Conservation (phyloP, 2,329 filamentous ascomycete genomes). For the Diaporthe velutina region DNA sequence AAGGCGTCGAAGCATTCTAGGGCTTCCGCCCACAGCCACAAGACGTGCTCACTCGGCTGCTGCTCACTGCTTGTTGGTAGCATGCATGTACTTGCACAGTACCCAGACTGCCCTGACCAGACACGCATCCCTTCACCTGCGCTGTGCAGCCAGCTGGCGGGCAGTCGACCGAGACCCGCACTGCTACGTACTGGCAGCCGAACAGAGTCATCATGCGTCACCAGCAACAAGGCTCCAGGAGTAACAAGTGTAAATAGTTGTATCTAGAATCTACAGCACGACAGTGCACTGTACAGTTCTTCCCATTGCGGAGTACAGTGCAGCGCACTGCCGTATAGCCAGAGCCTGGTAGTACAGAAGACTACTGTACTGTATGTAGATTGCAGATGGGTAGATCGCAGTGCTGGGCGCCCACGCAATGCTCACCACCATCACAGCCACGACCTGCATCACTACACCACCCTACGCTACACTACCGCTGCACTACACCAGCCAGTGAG, state of each 20-base stretch:
- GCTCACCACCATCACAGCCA: background rate
- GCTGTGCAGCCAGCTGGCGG: background rate
- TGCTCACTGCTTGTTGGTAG: background rate
- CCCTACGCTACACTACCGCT: no score
- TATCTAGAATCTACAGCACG: background rate
- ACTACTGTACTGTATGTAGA: no score
- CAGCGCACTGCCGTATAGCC: background rate
- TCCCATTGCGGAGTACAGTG: background rate
- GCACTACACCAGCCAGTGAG: background rate
- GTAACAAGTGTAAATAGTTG: no score
- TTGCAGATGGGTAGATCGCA: background rate
- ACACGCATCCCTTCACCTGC: background rate
- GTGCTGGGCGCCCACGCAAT: background rate
- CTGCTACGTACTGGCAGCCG: background rate
- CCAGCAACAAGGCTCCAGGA: background rate
- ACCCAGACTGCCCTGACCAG: no score
- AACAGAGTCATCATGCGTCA: background rate
- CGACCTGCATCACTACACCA: background rate
- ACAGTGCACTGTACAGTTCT: background rate
- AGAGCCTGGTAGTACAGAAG: background rate
- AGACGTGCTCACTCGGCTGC: background rate
- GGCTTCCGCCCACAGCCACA: slow-evolving; percentile 12
- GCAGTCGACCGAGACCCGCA: slow-evolving; percentile 2
- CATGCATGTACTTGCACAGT: background rate
- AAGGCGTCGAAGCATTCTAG: slow-evolving; percentile 28